These are phyloP conservation scores for Plasmodium coatneyi DNA, from an alignment of 169 alveolate species.

Conservation along the genomic window DNA sequence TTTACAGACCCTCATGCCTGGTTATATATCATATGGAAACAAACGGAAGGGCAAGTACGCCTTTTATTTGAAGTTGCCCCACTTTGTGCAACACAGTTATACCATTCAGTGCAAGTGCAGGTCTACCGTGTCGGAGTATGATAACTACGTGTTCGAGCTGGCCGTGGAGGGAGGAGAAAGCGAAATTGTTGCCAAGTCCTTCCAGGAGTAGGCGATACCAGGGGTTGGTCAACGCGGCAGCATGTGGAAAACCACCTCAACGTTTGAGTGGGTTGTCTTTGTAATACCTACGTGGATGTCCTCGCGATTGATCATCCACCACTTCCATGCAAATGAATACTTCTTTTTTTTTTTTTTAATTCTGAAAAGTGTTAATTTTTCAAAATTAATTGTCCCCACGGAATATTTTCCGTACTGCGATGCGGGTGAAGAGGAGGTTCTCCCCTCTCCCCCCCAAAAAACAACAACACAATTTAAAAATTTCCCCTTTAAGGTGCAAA, in stretches of 20 bases:
- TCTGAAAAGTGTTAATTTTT: background rate
- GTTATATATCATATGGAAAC: constrained; percentile 28
- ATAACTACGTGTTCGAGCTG: constrained; percentile 29
- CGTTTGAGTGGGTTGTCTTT: background rate
- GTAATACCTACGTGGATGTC: background rate
- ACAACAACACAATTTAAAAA: background rate
- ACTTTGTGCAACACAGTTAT: constrained; percentile 17
- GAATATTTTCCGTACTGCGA: background rate
- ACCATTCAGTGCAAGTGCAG: constrained; percentile 60
- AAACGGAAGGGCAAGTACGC: background rate
- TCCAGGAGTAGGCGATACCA: background rate
- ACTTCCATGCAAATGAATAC: background rate
- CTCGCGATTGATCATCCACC: background rate
- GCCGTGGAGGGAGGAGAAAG: constrained; percentile 46
- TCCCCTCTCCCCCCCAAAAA: background rate
- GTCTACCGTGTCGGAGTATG: background rate
- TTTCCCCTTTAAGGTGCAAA: background rate
- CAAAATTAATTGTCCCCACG: background rate
- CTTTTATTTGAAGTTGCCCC: constrained; percentile 39
- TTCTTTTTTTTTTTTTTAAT: background rate
- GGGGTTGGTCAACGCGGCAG: background rate
- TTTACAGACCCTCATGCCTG: constrained; percentile 47
- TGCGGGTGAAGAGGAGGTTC: background rate
- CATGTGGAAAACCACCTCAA: background rate
- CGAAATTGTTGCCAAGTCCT: constrained; percentile 1